Conservation (phyloP, 441 rosid genomes). For the Pelargonium myrrhifolium region DNA sequence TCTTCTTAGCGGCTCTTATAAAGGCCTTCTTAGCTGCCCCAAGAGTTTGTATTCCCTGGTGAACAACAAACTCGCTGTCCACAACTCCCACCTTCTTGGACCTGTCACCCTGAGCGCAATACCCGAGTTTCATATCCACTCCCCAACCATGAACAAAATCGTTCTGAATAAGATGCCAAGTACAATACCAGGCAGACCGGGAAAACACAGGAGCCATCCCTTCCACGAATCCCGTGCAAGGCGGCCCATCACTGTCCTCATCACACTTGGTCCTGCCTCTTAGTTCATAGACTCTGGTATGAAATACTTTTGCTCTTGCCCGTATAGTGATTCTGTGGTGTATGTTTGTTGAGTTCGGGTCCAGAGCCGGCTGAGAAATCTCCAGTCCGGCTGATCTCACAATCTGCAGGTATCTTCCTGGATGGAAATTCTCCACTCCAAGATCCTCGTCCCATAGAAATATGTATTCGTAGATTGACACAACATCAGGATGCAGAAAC, state of each 20-base stretch:
- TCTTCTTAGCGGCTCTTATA: background rate
- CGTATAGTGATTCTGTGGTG: constrained; percentile 89
- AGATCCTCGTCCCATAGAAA: constrained; percentile 97
- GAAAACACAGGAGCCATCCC: constrained; percentile 99
- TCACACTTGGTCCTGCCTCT: constrained; percentile 72
- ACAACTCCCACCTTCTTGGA: constrained; percentile 79
- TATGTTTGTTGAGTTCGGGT: constrained; percentile 73
- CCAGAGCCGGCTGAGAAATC: constrained; percentile 96
- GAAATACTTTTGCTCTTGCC: constrained; percentile 52
- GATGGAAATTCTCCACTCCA: constrained; percentile 69
- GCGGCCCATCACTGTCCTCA: constrained; percentile 70
- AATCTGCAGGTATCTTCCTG: constrained; percentile 68
- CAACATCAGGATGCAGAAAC: constrained; percentile 84
- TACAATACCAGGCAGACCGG: constrained; percentile 89
- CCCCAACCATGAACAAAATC: constrained; percentile 98
- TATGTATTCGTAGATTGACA: constrained; percentile 68
- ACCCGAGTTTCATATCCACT: constrained; percentile 91
- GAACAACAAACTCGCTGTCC: constrained; percentile 77
- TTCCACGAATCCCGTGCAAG: constrained; percentile 90
- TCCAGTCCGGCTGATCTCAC: constrained; percentile 73
- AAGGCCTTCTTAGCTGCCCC: constrained; percentile 23
- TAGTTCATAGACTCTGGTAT: constrained; percentile 74
- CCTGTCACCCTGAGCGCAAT: constrained; percentile 91
- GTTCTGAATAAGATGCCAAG: constrained; percentile 98
- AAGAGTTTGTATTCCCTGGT: constrained; percentile 74